Evolutionary conservation across 192 early-diverging fungal genomes (phyloP).

Genomic region (Backusella australiensis): DNA sequence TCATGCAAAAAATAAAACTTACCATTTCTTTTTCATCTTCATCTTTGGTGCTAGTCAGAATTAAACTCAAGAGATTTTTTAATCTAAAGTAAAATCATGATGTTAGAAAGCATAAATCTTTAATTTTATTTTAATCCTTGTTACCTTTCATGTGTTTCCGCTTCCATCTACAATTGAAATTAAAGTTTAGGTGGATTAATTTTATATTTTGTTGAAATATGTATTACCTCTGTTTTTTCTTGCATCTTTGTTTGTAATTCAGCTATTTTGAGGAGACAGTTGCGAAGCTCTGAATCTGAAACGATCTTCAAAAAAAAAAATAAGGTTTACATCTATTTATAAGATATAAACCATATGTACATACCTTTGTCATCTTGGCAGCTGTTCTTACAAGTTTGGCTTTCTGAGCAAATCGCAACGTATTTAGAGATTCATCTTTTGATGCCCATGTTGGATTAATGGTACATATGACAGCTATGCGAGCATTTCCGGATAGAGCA

Average conservation of each 20-base stretch:
- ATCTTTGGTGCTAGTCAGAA: conserved; percentile 17
- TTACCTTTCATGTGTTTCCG: conserved; percentile 13
- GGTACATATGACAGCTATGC: conserved; percentile 89
- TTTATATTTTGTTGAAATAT: background rate
- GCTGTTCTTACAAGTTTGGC: conserved; percentile 86
- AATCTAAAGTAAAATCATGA: background rate
- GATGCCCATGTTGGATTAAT: conserved; percentile 80
- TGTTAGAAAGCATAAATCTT: background rate
- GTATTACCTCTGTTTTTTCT: conserved; percentile 27
- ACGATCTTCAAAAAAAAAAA: conserved; percentile 2
- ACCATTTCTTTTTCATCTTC: conserved; percentile 1
- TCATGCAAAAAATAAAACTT: background rate
- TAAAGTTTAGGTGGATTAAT: background rate
- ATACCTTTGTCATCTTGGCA: conserved; percentile 76
- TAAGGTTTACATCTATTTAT: background rate
- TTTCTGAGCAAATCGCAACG: conserved; percentile 90
- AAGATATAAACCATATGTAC: background rate
- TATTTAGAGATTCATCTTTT: conserved; percentile 86
- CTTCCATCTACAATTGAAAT: conserved; percentile 11
- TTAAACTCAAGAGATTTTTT: conserved; percentile 11
- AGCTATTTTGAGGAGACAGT: conserved; percentile 23
- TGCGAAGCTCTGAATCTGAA: conserved; percentile 24
- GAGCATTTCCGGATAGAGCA: conserved; percentile 90
- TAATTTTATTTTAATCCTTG: background rate
- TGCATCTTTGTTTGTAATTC: conserved; percentile 29